Conservation (phyloP, 805 yeast genomes). For the Cyberlindnera maclurae region DNA sequence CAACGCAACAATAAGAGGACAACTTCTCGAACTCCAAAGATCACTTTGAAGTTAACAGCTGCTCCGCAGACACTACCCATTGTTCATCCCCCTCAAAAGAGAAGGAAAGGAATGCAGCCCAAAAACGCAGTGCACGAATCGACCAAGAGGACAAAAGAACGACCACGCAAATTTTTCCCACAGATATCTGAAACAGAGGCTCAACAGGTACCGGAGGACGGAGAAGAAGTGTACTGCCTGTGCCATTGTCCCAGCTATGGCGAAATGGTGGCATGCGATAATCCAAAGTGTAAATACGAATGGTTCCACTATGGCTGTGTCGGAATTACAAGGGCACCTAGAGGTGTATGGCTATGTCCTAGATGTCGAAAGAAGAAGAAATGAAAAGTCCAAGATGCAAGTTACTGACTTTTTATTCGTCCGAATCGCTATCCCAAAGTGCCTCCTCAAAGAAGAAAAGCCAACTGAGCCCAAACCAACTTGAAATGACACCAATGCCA, state of each 20-base stretch:
- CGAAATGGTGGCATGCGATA: constrained; percentile 88
- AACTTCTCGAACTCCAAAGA: constrained; percentile 9
- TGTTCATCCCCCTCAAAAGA: too few relatives aligned
- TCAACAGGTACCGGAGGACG: constrained; percentile 9
- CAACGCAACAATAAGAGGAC: constrained; percentile 18
- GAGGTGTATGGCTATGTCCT: constrained; percentile 69
- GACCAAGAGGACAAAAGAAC: too few relatives aligned
- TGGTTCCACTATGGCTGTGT: constrained; percentile 83
- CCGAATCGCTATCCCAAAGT: constrained; percentile 38
- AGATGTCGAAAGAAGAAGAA: constrained; percentile 22
- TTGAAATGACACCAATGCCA: constrained; percentile 71
- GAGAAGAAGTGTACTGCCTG: constrained; percentile 33
- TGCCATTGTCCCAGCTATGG: constrained; percentile 50
- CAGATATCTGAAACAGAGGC: too few relatives aligned
- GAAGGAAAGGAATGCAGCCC: too few relatives aligned
- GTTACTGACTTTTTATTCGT: constrained; percentile 1
- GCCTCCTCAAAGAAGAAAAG: constrained; percentile 76
- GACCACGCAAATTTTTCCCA: too few relatives aligned
- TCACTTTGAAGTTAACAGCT: too few relatives aligned
- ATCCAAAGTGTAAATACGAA: constrained; percentile 58
- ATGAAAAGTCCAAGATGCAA: constrained; percentile 3
- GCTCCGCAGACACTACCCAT: too few relatives aligned
- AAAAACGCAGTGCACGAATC: too few relatives aligned
- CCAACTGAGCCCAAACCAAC: constrained; percentile 91
- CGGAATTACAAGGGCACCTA: constrained; percentile 55